Percentiles rank a stretch among this genome's conserved stretches.
Evolutionary conservation across 768 basidiomycete species (phyloP).

Genomic region (Tulasnella sp.): DNA sequence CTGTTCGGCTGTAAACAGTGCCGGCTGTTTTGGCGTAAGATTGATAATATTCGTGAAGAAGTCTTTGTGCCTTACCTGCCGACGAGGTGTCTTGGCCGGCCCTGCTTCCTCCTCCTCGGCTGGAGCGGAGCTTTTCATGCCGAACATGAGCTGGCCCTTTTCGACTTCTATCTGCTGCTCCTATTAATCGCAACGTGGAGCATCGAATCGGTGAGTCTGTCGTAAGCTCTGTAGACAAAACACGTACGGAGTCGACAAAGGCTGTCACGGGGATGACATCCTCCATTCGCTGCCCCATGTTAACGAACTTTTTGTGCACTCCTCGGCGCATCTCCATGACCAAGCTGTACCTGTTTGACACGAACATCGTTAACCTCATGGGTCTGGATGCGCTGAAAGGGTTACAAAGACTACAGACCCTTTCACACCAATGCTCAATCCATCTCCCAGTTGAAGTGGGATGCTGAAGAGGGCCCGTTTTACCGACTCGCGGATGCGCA

Average conservation of each 20-base stretch:
- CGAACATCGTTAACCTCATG: background rate
- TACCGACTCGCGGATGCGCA: conserved; percentile 74
- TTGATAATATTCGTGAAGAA: background rate
- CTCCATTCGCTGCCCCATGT: conserved; percentile 71
- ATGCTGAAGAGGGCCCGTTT: conserved; percentile 81
- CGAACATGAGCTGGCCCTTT: conserved; percentile 40
- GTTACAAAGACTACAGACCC: conserved; percentile 49
- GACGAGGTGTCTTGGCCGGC: conserved; percentile 25
- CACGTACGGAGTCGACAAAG: conserved; percentile 70
- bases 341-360: conserved; percentile 64
- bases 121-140: conserved; percentile 31
- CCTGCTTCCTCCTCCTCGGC: conserved; percentile 39
- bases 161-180: conserved; percentile 40
- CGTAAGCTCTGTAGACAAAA: background rate
- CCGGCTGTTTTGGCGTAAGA: conserved; percentile 41
- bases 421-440: conserved; percentile 73
- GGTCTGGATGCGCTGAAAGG: background rate
- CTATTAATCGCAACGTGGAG: conserved; percentile 26
- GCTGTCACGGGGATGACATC: conserved; percentile 65
- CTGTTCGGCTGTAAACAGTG: conserved; percentile 82
- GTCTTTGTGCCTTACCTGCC: conserved; percentile 23
- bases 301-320: conserved; percentile 74
- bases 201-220: background rate
- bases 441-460: conserved; percentile 72
- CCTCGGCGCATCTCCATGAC: conserved; percentile 87